These are phyloP conservation scores for Ustulina deusta DNA, from an alignment of 2,329 filamentous ascomycete species.

Conservation along the genomic window DNA sequence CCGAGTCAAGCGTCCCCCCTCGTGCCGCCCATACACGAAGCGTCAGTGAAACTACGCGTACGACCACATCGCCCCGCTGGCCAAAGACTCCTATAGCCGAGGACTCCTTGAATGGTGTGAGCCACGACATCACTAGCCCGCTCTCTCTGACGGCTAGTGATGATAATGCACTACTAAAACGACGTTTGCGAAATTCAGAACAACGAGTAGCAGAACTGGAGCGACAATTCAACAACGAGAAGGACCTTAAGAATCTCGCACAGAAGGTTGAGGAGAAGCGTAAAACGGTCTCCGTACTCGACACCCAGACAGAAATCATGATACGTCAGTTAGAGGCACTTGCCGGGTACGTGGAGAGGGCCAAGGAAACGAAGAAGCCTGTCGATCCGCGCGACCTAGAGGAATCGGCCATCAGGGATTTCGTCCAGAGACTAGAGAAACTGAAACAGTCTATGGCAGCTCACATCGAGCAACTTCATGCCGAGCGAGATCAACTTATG, in stretches of 20 bases:
- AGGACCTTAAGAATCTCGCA: constrained; percentile 80
- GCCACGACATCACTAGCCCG: constrained; percentile 78
- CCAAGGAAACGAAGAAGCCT: constrained; percentile 83
- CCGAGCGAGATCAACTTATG: constrained; percentile 82
- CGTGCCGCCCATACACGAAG: constrained; percentile 68
- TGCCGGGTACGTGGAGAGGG: constrained; percentile 86
- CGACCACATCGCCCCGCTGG: constrained; percentile 75
- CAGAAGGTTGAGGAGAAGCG: constrained; percentile 91
- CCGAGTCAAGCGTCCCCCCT: constrained; percentile 64
- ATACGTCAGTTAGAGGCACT: constrained; percentile 91
- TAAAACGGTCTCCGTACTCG: constrained; percentile 93
- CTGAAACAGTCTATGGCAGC: constrained; percentile 70
- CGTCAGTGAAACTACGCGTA: constrained; percentile 74
- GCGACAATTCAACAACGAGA: constrained; percentile 76
- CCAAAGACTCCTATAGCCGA: constrained; percentile 74
- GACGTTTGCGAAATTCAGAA: constrained; percentile 83
- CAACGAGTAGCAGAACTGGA: constrained; percentile 89
- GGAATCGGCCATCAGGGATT: constrained; percentile 89
- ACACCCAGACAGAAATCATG: constrained; percentile 95
- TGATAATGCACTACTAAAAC: constrained; percentile 75
- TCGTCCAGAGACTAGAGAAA: constrained; percentile 79
- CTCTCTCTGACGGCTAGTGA: constrained; percentile 71
- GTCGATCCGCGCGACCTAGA: constrained; percentile 86
- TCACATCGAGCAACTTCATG: constrained; percentile 69
- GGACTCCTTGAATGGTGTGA: constrained; percentile 61